Evolutionary conservation across 2,329 filamentous ascomycete species (phyloP), one percentile per base, ranked within the genome.

Genomic region (Pseudogymnoascus pannorum): DNA sequence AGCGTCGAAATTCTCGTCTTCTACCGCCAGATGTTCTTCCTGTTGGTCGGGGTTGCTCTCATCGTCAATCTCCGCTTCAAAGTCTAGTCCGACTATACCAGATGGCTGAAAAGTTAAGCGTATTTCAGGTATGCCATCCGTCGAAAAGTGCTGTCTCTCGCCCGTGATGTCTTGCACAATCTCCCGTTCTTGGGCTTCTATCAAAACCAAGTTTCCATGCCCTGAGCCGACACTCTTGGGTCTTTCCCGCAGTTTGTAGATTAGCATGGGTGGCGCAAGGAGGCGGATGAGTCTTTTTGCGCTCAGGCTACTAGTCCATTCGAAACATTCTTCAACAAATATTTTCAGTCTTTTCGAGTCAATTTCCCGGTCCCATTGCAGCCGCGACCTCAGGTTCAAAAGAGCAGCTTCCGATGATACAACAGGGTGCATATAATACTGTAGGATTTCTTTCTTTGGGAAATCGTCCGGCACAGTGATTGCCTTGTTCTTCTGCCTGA

Each of bases 391-490:
- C 18, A 92, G 68, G 42, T 76, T 78, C 3, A 82, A 74, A 22
- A 93, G 69, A 24, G 82, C 78, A 7, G 82, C 73, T 5, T 78
- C 67, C 0, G 80, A 78, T 0, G 92, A 97, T 3, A 97, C 88
- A 1, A 88, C 86, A 0, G 94, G 94, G 69, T 92, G 87, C 0
- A 89, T 93, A 68, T 99, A 99, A 70, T 91, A 96, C 9, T 88
- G 81, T 18, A 97, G 76, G 6, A 96, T 84, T 42, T 91, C 88
- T 54, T 83, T 75, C 64, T 90, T 87, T 0, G 94, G 94, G 66
- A 97, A 99, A 35, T 82, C 79, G 0, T 90, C 86, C 0, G 93
- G 93, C 31, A 99, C 88, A 3, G 75, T 77, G 54, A 97, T 75
- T 1, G 85, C 82, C 65, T 85, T 88, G 70, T 94, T 91, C 69